A percentile compares a stretch with the other conserved stretches of the same genome.
phyloP scores from a whole-genome alignment of 176 grass and related monocot species.

The Avena sativa region DNA sequence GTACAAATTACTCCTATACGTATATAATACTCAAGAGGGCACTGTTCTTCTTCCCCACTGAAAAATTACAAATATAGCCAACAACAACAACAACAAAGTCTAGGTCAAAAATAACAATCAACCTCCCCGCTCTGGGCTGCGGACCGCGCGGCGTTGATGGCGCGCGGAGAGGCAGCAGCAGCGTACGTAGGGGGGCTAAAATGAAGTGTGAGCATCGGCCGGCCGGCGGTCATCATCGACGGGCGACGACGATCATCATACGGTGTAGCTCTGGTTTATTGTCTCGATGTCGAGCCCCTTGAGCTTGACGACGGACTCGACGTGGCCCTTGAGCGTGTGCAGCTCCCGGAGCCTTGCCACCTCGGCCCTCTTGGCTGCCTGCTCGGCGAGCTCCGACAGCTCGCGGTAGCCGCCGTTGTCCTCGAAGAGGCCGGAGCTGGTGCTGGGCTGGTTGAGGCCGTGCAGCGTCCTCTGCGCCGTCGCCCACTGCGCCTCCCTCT shows the following conservation, averaged over 20 bases:
- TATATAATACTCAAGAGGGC: not conserved
- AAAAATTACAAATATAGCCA: conserved; percentile 12
- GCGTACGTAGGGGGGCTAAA: not conserved
- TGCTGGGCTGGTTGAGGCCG: conserved; percentile 59
- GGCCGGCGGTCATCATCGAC: not conserved
- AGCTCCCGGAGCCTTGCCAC: conserved; percentile 68
- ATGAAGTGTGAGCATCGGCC: not conserved
- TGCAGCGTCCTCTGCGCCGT: conserved; percentile 80
- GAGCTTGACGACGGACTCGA: conserved; percentile 67
- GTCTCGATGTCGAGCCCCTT: conserved; percentile 70
- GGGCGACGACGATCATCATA: conserved; percentile 21
- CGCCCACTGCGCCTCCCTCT: conserved; percentile 97
- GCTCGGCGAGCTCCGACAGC: conserved; percentile 92
- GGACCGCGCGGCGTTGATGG: not conserved
- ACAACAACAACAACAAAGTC: conserved; percentile 3
- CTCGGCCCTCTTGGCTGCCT: conserved; percentile 85
- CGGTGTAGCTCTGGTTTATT: conserved; percentile 65
- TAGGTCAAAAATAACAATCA: conserved; percentile 3
- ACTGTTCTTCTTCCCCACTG: conserved; percentile 28
- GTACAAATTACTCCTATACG: conserved; percentile 9
- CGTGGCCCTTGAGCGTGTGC: conserved; percentile 67
- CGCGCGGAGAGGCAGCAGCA: not conserved
- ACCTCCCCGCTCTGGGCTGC: not conserved
- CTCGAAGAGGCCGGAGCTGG: conserved; percentile 47
- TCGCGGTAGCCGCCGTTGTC: conserved; percentile 67